Evolutionary conservation across 306 rosid genomes (phyloP).

Genomic region (Vachellia pachyceras): DNA sequence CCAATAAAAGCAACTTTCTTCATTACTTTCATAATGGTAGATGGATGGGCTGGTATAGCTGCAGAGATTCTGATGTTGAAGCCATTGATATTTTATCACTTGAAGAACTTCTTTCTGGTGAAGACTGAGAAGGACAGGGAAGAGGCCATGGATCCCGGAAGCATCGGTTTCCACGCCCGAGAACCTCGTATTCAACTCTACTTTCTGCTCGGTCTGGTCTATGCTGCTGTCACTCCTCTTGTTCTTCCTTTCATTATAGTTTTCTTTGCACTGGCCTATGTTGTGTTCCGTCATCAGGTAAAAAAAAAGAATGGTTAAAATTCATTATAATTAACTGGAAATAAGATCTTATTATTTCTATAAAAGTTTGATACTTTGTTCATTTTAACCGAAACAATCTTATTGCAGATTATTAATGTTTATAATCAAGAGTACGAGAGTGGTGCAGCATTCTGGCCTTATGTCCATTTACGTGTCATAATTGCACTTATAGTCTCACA

Average conservation of each 20-base stretch:
- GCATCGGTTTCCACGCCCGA: conserved; percentile 89
- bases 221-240: conserved; percentile 81
- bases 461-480: conserved; percentile 83
- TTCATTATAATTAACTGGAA: neutral
- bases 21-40: conserved; percentile 94
- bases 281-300: conserved; percentile 99
- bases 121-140: conserved; percentile 97
- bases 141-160: conserved; percentile 98
- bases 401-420: conserved; percentile 90
- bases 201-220: conserved; percentile 86
- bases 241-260: conserved; percentile 90
- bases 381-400: neutral
- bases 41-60: conserved; percentile 99
- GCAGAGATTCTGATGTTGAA: conserved; percentile 95
- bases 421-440: conserved; percentile 95
- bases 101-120: conserved; percentile 93
- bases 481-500: conserved; percentile 78
- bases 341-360: neutral
- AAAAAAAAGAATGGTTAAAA: neutral
- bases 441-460: conserved; percentile 98
- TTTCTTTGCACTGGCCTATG: conserved; percentile 88
- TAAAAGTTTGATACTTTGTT: neutral
- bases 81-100: conserved; percentile 82
- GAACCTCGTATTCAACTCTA: conserved; percentile 96
- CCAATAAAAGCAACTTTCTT: conserved; percentile 97